Conservation (phyloP, 768 basidiomycete species). For the Suillus tomentosus region DNA sequence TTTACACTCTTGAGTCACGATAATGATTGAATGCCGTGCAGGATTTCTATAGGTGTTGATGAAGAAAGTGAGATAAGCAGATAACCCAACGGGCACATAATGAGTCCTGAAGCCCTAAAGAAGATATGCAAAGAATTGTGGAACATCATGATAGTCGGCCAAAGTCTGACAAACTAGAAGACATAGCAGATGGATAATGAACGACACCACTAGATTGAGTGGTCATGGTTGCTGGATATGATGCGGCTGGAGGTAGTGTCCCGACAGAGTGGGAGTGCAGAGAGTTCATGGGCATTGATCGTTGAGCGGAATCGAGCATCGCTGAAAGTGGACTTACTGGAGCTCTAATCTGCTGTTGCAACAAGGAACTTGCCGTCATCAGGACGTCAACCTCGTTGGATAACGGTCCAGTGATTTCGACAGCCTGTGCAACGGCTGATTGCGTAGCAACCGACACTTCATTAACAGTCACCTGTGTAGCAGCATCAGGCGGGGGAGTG, state of each 20-base stretch:
- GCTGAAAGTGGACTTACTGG: slow-evolving; percentile 29
- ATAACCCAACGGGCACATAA: slow-evolving; percentile 27
- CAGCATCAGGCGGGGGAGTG: slow-evolving; percentile 31
- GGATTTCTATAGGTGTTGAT: slow-evolving; percentile 31
- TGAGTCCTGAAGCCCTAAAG: slow-evolving; percentile 32
- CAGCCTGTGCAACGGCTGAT: slow-evolving; percentile 80
- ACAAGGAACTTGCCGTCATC: slow-evolving; percentile 62
- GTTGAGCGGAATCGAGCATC: slow-evolving; percentile 29
- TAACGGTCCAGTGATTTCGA: slow-evolving; percentile 69
- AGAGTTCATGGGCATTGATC: slow-evolving; percentile 30
- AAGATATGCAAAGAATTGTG: slow-evolving; percentile 17
- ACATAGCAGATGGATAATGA: slow-evolving; percentile 28
- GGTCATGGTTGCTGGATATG: slow-evolving; percentile 28
- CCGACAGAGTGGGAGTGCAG: slow-evolving; percentile 40
- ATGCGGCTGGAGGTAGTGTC: slow-evolving; percentile 27
- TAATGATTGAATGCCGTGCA: slow-evolving; percentile 23
- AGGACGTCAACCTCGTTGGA: slow-evolving; percentile 83
- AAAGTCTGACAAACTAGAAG: slow-evolving; percentile 28
- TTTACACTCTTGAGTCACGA: slow-evolving; percentile 23
- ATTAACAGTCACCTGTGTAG: slow-evolving; percentile 51
- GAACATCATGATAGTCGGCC: slow-evolving; percentile 24
- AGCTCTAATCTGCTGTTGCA: slow-evolving; percentile 44
- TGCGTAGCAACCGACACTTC: slow-evolving; percentile 66
- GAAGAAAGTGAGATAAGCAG: slow-evolving; percentile 24
- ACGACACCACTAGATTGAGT: slow-evolving; percentile 21